Evolutionary conservation across 129 eudicot species (phyloP).

Genomic region (Calendula officinalis): DNA sequence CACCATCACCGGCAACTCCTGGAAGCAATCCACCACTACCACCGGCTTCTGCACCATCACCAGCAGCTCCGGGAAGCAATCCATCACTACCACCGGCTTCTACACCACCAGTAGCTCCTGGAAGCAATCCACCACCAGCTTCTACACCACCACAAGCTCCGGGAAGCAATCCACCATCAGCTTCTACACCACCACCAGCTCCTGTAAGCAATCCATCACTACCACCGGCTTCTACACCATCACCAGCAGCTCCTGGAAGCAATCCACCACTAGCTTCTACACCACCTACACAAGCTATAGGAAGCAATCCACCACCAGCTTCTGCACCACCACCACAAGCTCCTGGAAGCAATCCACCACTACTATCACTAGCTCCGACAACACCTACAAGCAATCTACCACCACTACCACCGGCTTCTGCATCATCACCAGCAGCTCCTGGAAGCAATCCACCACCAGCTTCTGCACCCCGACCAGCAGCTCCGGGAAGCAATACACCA

Average conservation of each 20-base stretch:
- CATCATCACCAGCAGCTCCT: too few species aligned
- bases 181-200: slow-evolving; percentile 73
- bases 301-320: slow-evolving; percentile 5
- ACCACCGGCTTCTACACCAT: not conserved
- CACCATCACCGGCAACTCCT: slow-evolving; percentile 21
- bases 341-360: too few species aligned
- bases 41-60: slow-evolving; percentile 14
- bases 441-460: slow-evolving; percentile 23
- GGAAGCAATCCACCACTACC: slow-evolving; percentile 18
- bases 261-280: too few species aligned
- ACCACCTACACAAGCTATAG: too few species aligned
- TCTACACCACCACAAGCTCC: too few species aligned
- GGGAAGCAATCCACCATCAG: slow-evolving; percentile 29
- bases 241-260: too few species aligned
- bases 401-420: too few species aligned
- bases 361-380: too few species aligned
- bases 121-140: slow-evolving; percentile 16
- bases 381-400: too few species aligned
- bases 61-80: slow-evolving; percentile 9
- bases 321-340: too few species aligned
- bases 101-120: slow-evolving; percentile 53
- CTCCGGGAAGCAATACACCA: too few species aligned
- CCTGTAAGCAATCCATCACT: slow-evolving; percentile 34
- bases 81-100: slow-evolving; percentile 40
- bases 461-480: too few species aligned